phyloP scores from a whole-genome alignment of 2,329 filamentous ascomycete genomes.

The Botrytis porri region DNA sequence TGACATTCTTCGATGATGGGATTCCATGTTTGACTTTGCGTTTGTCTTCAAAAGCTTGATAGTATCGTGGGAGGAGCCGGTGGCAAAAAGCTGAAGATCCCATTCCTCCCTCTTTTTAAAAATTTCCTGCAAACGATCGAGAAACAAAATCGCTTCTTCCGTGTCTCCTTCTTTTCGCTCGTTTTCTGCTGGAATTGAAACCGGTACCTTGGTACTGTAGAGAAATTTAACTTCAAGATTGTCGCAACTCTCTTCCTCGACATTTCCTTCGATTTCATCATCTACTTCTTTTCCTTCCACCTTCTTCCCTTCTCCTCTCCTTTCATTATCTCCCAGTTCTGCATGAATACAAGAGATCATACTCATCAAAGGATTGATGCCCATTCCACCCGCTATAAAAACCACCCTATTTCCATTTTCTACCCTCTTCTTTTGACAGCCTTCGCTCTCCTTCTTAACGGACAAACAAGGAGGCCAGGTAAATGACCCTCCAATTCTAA shows the following conservation, averaged over 20 bases:
- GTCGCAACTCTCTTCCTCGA: too few species aligned
- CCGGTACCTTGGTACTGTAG: neutral
- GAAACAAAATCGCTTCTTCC: neutral
- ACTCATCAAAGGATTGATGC: neutral
- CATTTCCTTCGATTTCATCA: neutral
- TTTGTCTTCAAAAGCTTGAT: neutral
- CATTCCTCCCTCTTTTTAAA: neutral
- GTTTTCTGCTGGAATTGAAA: neutral
- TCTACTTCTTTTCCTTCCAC: neutral
- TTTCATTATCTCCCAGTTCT: neutral
- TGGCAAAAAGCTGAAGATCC: neutral
- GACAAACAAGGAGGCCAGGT: neutral
- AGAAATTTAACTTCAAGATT: neutral
- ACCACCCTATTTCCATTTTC: neutral
- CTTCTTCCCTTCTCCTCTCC: neutral
- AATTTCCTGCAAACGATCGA: neutral
- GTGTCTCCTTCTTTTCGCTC: neutral
- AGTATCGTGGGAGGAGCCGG: neutral
- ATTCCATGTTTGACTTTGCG: neutral
- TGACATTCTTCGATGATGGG: neutral
- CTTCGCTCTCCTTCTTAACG: neutral
- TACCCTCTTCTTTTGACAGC: neutral
- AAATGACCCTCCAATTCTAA: neutral
- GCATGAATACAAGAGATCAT: neutral
- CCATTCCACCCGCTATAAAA: constrained; percentile 4